These are phyloP conservation scores for Tausonia pullulans DNA, from an alignment of 1,284 basidiomycete genomes.

Conservation along the genomic window DNA sequence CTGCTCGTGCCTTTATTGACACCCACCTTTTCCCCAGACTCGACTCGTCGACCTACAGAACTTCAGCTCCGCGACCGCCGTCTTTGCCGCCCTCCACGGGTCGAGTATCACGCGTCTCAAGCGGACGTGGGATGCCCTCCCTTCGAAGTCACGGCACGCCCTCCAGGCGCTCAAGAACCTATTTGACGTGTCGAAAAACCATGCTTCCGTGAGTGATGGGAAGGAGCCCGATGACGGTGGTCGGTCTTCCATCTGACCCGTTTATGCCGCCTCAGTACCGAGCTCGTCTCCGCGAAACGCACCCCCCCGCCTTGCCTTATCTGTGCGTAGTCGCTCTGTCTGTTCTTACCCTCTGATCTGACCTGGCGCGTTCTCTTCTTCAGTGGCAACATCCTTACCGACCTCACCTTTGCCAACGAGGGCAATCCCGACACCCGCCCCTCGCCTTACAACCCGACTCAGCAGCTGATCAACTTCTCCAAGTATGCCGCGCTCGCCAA, in stretches of 20 bases:
- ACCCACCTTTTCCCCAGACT: not conserved
- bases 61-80: constrained; percentile 90
- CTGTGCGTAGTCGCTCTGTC: constrained; percentile 23
- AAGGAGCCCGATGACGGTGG: too few relatives aligned
- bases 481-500: constrained; percentile 82
- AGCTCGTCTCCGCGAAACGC: constrained; percentile 62
- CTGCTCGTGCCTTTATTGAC: not conserved
- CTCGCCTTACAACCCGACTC: constrained; percentile 61
- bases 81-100: constrained; percentile 88
- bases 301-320: constrained; percentile 81
- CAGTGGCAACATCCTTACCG: constrained; percentile 73
- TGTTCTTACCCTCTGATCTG: too few relatives aligned
- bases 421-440: constrained; percentile 79
- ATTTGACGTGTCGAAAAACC: constrained; percentile 83
- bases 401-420: constrained; percentile 89
- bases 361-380: not conserved
- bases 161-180: constrained; percentile 71
- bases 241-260: not conserved
- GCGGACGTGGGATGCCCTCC: constrained; percentile 80
- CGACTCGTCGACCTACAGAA: constrained; percentile 59
- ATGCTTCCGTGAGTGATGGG: constrained; percentile 41
- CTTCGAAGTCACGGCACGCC: constrained; percentile 69
- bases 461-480: constrained; percentile 88
- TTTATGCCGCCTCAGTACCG: constrained; percentile 53
- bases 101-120: constrained; percentile 86